Percentiles rank a stretch among this genome's conserved stretches.
These are phyloP conservation scores for Myxozyma lipomycoides DNA, from an alignment of 805 yeast genomes.

Conservation along the genomic window DNA sequence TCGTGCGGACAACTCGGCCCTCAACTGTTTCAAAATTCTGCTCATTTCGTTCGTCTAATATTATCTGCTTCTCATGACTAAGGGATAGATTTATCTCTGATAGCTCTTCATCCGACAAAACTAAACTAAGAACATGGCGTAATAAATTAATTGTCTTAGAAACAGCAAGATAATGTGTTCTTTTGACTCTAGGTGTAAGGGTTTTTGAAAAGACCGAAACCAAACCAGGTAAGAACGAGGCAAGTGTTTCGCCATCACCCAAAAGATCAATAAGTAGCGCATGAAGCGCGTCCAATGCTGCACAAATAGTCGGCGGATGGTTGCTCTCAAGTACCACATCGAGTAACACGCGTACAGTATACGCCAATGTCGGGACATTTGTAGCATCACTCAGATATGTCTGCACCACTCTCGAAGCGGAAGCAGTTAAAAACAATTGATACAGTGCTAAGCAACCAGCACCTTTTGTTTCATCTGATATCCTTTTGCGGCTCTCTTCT, in stretches of 20 bases:
- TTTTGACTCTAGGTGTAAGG: constrained; percentile 29
- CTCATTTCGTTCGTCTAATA: neutral
- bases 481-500: constrained; percentile 36
- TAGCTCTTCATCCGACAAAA: constrained; percentile 24
- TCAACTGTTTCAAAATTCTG: constrained; percentile 5
- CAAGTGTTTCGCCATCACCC: constrained; percentile 31
- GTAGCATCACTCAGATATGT: constrained; percentile 36
- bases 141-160: constrained; percentile 26
- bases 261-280: constrained; percentile 32
- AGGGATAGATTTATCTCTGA: neutral
- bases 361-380: constrained; percentile 47
- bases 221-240: constrained; percentile 36
- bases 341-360: constrained; percentile 45
- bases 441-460: constrained; percentile 26
- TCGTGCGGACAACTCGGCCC: constrained; percentile 38
- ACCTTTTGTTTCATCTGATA: constrained; percentile 39
- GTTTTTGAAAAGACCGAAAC: constrained; percentile 34
- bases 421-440: constrained; percentile 23
- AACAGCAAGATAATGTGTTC: constrained; percentile 28
- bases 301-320: constrained; percentile 31
- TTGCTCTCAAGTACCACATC: constrained; percentile 35
- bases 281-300: constrained; percentile 37
- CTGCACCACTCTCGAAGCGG: constrained; percentile 21
- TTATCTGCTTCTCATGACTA: constrained; percentile 5
- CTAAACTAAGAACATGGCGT: constrained; percentile 17